These are phyloP conservation scores for Microdochium nivale DNA, from an alignment of 2,329 filamentous ascomycete genomes.

Conservation along the genomic window DNA sequence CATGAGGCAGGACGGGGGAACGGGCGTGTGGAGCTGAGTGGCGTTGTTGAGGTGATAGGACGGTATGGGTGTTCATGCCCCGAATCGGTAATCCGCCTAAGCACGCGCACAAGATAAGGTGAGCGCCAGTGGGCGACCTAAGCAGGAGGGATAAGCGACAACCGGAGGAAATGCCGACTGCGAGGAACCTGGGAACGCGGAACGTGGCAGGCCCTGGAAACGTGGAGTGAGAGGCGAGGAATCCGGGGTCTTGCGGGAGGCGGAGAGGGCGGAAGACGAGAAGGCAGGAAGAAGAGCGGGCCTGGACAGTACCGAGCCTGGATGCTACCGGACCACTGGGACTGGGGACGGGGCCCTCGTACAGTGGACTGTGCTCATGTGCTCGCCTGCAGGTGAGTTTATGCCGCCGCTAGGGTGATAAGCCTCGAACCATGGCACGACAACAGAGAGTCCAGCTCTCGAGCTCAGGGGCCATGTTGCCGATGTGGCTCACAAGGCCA, in stretches of 20 bases:
- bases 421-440: not conserved
- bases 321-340: not conserved
- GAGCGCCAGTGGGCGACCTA: not conserved
- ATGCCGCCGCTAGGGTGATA: not conserved
- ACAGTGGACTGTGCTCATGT: too few relatives aligned
- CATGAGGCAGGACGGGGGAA: too few relatives aligned
- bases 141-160: not conserved
- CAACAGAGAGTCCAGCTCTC: not conserved
- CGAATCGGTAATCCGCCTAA: not conserved
- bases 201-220: not conserved
- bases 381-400: too few relatives aligned
- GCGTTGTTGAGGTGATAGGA: too few relatives aligned
- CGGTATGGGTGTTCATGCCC: not conserved
- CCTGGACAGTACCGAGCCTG: too few relatives aligned
- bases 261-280: too few relatives aligned
- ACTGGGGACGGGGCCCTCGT: too few relatives aligned
- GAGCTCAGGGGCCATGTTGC: not conserved
- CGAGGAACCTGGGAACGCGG: not conserved
- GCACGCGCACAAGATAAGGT: not conserved
- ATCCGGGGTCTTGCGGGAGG: too few relatives aligned
- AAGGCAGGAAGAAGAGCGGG: too few relatives aligned
- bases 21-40: too few relatives aligned
- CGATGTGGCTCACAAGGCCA: not conserved
- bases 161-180: not conserved
- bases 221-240: not conserved